Evolutionary conservation across 2,329 filamentous ascomycete species (phyloP).

Genomic region (Gaeumannomyces sp.): DNA sequence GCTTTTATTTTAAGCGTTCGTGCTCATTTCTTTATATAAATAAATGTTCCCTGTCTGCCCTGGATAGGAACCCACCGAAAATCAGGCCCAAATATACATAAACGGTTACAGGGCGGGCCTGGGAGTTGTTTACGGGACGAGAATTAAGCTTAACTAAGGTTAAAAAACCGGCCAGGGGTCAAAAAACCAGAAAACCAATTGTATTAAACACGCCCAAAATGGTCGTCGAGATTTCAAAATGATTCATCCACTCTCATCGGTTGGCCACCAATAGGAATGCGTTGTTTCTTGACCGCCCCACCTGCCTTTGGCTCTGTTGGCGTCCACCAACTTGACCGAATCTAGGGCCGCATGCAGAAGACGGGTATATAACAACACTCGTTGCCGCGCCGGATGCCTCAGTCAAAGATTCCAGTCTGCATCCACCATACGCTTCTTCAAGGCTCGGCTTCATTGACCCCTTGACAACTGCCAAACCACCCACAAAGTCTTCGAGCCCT

Average conservation of each 20-base stretch:
- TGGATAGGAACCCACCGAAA: too few relatives aligned
- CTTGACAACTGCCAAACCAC: background rate
- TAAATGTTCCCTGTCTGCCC: too few relatives aligned
- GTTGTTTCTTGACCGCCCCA: background rate
- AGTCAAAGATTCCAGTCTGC: background rate
- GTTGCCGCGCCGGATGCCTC: background rate
- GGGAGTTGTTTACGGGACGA: too few relatives aligned
- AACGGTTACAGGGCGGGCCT: too few relatives aligned
- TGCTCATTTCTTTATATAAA: too few relatives aligned
- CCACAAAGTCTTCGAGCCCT: background rate
- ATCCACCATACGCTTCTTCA: background rate
- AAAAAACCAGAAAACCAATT: too few relatives aligned
- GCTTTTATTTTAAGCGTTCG: too few relatives aligned
- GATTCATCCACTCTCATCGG: background rate
- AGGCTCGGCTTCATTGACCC: too few relatives aligned
- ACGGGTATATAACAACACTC: background rate
- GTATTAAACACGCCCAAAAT: background rate
- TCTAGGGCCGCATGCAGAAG: background rate
- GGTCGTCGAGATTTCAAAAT: background rate
- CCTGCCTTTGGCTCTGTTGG: background rate
- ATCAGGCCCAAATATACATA: too few relatives aligned
- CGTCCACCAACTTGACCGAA: background rate
- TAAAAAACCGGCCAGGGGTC: too few relatives aligned
- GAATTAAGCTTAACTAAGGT: too few relatives aligned
- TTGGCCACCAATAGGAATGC: background rate